Evolutionary conservation across 805 yeast genomes (phyloP).

Genomic region (Maudiozyma turicensis): DNA sequence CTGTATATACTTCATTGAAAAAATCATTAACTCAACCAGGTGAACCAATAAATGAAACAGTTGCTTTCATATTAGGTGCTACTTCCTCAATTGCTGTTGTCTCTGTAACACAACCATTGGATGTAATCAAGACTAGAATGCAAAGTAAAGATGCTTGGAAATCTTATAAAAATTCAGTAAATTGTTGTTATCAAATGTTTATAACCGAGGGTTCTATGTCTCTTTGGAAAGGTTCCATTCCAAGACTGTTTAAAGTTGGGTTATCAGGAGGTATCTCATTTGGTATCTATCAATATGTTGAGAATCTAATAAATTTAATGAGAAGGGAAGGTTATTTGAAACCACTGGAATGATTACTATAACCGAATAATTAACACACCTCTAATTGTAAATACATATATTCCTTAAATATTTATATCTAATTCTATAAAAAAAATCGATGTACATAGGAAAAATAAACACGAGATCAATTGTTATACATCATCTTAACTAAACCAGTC

Average conservation of each 20-base stretch:
- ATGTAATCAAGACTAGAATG: constrained; percentile 77
- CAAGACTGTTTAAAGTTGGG: constrained; percentile 61
- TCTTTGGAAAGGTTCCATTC: constrained; percentile 52
- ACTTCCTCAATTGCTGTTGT: constrained; percentile 67
- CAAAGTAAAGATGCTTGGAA: constrained; percentile 62
- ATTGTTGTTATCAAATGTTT: constrained; percentile 41
- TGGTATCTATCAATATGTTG: constrained; percentile 50
- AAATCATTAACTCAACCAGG: constrained; percentile 50
- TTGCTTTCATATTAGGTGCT: constrained; percentile 40
- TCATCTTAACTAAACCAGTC: constrained; percentile 5
- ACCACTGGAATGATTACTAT: background rate
- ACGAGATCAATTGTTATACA: background rate
- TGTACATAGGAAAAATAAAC: background rate
- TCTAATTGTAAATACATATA: background rate
- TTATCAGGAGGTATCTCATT: constrained; percentile 63
- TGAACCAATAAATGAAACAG: constrained; percentile 28
- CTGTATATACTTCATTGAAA: constrained; percentile 68
- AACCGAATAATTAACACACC: background rate
- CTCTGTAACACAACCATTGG: constrained; percentile 77
- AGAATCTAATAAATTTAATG: constrained; percentile 26
- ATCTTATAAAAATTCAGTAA: constrained; percentile 51
- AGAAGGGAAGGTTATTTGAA: constrained; percentile 13
- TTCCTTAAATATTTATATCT: background rate
- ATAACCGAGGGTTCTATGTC: constrained; percentile 37
- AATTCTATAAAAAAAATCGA: background rate